These are phyloP conservation scores for Ziziphus jujuba DNA, from an alignment of 306 rosid genomes.

Conservation along the genomic window DNA sequence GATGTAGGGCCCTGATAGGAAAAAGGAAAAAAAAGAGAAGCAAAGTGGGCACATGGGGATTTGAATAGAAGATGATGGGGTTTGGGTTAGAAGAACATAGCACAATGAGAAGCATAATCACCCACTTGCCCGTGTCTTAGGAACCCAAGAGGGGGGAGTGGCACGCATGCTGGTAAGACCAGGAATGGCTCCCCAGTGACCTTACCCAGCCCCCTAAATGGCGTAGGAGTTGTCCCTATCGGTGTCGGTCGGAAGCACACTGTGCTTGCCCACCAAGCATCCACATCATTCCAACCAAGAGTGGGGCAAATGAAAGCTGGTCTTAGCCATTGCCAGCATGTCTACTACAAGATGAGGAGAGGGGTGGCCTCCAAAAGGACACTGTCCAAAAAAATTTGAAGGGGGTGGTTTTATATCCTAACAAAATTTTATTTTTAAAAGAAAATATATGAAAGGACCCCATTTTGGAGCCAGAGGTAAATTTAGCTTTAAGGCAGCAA, in stretches of 20 bases:
- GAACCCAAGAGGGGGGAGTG: constrained; percentile 1
- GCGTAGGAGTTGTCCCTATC: constrained; percentile 53
- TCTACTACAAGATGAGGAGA: constrained; percentile 16
- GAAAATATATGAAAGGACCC: constrained; percentile 28
- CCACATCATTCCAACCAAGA: constrained; percentile 43
- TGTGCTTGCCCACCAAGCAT: constrained; percentile 32
- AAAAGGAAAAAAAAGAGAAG: too few relatives aligned
- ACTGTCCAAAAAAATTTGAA: constrained; percentile 48
- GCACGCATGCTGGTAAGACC: constrained; percentile 33
- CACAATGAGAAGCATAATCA: background rate
- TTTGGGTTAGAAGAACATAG: too few relatives aligned
- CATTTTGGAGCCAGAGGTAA: background rate
- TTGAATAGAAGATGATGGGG: too few relatives aligned
- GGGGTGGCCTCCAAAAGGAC: constrained; percentile 37
- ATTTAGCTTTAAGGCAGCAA: constrained; percentile 13
- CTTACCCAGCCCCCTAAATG: constrained; percentile 43
- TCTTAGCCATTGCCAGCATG: constrained; percentile 43
- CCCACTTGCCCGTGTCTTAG: constrained; percentile 42
- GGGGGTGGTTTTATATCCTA: constrained; percentile 38
- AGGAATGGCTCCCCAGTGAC: constrained; percentile 32
- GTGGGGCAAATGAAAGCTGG: constrained; percentile 65
- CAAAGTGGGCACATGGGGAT: too few relatives aligned
- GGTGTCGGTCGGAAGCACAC: constrained; percentile 50
- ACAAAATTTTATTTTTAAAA: background rate
- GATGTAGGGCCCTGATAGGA: too few relatives aligned